Conservation (phyloP, 192 early-diverging fungal genomes). For the Backusella morwellensis region DNA sequence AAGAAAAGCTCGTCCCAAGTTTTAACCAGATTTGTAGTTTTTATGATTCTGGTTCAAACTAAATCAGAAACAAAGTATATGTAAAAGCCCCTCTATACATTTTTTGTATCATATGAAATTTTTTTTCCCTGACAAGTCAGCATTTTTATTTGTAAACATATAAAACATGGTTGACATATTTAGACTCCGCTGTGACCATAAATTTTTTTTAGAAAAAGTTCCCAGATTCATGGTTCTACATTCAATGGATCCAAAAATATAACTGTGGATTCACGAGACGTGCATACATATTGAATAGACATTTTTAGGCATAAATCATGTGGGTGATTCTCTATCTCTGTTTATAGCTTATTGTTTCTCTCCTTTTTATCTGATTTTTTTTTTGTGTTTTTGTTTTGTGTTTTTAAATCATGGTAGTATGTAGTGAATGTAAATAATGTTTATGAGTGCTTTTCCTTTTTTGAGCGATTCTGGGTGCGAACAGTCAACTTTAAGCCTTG, state of each 20-base stretch:
- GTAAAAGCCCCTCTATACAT: too few relatives aligned
- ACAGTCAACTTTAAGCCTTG: conserved; percentile 82
- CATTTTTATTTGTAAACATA: neutral
- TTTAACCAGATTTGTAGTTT: neutral
- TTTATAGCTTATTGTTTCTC: neutral
- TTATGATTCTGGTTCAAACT: neutral
- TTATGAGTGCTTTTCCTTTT: neutral
- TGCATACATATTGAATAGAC: neutral
- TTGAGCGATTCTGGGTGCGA: conserved; percentile 27
- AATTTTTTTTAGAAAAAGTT: neutral
- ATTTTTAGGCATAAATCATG: conserved; percentile 1
- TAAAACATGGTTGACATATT: neutral
- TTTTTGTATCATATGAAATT: too few relatives aligned
- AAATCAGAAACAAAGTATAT: neutral
- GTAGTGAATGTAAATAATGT: neutral
- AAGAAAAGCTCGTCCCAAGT: neutral
- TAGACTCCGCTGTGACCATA: neutral
- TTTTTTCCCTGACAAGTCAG: too few relatives aligned
- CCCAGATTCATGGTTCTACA: neutral
- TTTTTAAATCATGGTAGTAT: neutral
- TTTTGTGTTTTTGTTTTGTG: neutral
- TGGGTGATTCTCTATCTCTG: neutral
- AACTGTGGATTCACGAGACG: neutral
- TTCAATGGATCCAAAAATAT: neutral
- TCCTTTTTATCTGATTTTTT: neutral